Conservation (phyloP, 352 stramenopile genomes). For the Globisporangium paroecandrum region DNA sequence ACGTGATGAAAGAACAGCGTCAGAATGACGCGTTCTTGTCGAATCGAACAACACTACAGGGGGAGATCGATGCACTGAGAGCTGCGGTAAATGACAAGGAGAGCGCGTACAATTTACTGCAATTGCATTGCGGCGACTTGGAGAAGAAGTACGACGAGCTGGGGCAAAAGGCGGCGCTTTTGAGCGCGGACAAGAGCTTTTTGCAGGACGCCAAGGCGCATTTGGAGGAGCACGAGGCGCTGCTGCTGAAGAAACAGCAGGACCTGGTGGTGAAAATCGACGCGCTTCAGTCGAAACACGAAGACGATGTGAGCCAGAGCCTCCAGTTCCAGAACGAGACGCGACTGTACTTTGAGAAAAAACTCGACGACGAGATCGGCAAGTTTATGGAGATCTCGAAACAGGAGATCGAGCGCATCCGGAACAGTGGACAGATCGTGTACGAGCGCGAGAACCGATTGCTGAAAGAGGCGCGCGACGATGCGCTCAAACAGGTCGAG, state of each 20-base stretch:
- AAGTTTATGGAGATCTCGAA: constrained; percentile 74
- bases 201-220: constrained; percentile 50
- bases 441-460: constrained; percentile 76
- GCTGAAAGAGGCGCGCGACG: constrained; percentile 57
- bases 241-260: constrained; percentile 33
- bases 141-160: constrained; percentile 20
- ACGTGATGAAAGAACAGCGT: constrained; percentile 40
- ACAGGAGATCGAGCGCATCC: constrained; percentile 67
- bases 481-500: constrained; percentile 60
- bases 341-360: constrained; percentile 60
- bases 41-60: constrained; percentile 25
- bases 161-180: constrained; percentile 39
- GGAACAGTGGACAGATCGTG: constrained; percentile 51
- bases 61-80: constrained; percentile 35
- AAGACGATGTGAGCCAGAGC: constrained; percentile 33
- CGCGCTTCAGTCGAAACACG: constrained; percentile 34
- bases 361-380: constrained; percentile 54
- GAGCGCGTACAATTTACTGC: constrained; percentile 11
- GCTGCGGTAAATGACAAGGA: constrained; percentile 27
- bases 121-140: constrained; percentile 25
- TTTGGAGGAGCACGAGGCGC: constrained; percentile 47
- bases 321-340: constrained; percentile 55
- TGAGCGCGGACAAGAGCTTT: constrained; percentile 64
- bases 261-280: constrained; percentile 38
- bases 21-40: constrained; percentile 27